Evolutionary conservation across 2,329 filamentous ascomycete species (phyloP), one percentile per base, ranked within the genome.

Genomic region (Furcasterigmium furcatum): DNA sequence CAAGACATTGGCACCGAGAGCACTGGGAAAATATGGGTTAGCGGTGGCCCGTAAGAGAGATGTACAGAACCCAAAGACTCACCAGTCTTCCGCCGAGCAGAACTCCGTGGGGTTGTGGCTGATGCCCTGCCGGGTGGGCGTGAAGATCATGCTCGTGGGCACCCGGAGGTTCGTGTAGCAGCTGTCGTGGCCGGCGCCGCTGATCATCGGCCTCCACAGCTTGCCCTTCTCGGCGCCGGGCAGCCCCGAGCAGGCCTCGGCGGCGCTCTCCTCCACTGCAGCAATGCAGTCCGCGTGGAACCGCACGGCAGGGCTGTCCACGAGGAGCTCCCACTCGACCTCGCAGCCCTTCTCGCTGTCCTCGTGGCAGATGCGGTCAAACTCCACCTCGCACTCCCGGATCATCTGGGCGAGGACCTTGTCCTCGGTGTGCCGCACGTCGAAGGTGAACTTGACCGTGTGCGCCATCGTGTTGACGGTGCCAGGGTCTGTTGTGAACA

Each of bases 401-500:
- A 83, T 78, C 25, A 80, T 69, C 13, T 65, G 60, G 4, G 73
- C 66, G 1, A 87, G 74, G 1, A 72, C 70, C 13, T 66, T 64
- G 54, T 85, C 76, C 34, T 76, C 66, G 1, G 75, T 74, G 0
- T 79, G 73, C 22, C 85, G 77, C 41, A 88, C 78, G 55, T 88
- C 85, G 6, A 88, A 72, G 12, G 75, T 82, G 63, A 87, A 87
- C 25, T 70, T 74, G 10, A 87, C 85, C 12, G 69, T 66, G 1
- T 82, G 81, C 0, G 85, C 82, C 0, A 88, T 81, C 0, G 85
- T 88, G 59, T 88, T 88, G 13, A 84, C 83, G 39, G 74, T 82
- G 4, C 84, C 82, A 0, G 81, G 85, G 21, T 50, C 51, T 14
- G 46, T 47, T 1, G 34, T 45, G 9, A 65, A 38, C 6, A 60